A percentile compares a stretch with the other conserved stretches of the same genome.
Conservation (phyloP, 768 basidiomycete species). For the Termitomyces sp. region DNA sequence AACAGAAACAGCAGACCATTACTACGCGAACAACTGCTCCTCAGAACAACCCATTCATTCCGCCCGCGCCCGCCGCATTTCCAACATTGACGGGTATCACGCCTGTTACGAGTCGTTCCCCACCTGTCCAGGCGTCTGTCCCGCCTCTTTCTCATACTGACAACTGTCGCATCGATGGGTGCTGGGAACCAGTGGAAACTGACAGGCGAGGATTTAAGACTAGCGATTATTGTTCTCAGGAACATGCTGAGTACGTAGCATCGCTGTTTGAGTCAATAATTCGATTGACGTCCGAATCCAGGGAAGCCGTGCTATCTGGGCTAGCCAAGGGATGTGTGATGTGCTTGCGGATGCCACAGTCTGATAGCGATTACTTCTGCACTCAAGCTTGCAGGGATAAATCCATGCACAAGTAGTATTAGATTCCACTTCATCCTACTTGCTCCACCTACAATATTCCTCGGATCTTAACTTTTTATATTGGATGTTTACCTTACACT, state of each 20-base stretch:
- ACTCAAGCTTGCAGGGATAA: constrained; percentile 54
- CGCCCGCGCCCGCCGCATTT: neutral
- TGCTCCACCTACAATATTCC: neutral
- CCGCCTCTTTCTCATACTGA: constrained; percentile 13
- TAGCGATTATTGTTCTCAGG: constrained; percentile 56
- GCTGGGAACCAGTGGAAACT: constrained; percentile 53
- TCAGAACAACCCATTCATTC: constrained; percentile 22
- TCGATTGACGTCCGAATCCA: constrained; percentile 19
- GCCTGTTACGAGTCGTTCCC: constrained; percentile 10
- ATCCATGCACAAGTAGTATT: constrained; percentile 45
- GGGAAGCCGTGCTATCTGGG: constrained; percentile 56
- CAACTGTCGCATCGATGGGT: constrained; percentile 54
- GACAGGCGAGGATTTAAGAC: constrained; percentile 47
- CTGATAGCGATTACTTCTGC: constrained; percentile 61
- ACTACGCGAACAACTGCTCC: neutral
- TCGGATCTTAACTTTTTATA: neutral
- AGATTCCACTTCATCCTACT: neutral
- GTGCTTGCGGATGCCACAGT: constrained; percentile 60
- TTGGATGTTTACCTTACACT: neutral
- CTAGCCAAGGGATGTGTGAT: constrained; percentile 57
- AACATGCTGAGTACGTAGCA: constrained; percentile 57
- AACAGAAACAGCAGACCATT: neutral
- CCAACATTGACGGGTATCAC: neutral
- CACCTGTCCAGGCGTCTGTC: neutral
- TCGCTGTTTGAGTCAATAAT: constrained; percentile 5